Conservation (phyloP, 768 basidiomycete species). For the Kwoniella sp. region DNA sequence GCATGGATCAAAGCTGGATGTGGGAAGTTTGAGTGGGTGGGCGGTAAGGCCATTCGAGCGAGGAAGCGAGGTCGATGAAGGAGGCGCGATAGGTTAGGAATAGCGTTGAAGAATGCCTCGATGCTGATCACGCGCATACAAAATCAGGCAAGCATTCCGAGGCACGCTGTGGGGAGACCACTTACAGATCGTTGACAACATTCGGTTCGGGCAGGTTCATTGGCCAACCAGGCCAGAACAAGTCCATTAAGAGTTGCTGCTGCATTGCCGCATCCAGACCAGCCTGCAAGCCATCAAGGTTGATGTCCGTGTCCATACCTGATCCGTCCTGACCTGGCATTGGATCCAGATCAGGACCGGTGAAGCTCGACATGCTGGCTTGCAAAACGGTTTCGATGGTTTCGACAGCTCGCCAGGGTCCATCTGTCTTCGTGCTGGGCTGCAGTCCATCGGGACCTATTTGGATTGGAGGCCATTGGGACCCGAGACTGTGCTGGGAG, state of each 20-base stretch:
- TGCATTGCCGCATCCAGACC: constrained; percentile 39
- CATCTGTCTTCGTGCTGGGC: constrained; percentile 25
- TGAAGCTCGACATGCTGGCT: constrained; percentile 11
- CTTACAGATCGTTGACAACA: constrained; percentile 50
- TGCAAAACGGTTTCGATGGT: constrained; percentile 26
- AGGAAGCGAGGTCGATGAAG: constrained; percentile 72
- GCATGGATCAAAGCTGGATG: constrained; percentile 72
- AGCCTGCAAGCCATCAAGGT: constrained; percentile 20
- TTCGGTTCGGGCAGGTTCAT: constrained; percentile 45
- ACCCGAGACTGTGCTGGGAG: constrained; percentile 8
- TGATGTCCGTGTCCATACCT: constrained; percentile 20
- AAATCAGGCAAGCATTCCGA: no score
- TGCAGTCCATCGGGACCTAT: constrained; percentile 15
- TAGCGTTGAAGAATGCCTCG: constrained; percentile 76
- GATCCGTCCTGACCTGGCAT: neutral
- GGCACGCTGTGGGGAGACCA: neutral
- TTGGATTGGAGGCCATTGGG: constrained; percentile 23
- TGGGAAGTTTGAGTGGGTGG: constrained; percentile 75
- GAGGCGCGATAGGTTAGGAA: constrained; percentile 72
- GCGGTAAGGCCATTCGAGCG: constrained; percentile 66
- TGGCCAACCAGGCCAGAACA: constrained; percentile 53
- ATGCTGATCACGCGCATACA: constrained; percentile 59
- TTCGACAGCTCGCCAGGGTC: constrained; percentile 41
- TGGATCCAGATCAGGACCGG: neutral
- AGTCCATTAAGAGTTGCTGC: constrained; percentile 47